Base-by-base conservation (phyloP, 441 rosid species). In the Biscutella laevigata region DNA sequence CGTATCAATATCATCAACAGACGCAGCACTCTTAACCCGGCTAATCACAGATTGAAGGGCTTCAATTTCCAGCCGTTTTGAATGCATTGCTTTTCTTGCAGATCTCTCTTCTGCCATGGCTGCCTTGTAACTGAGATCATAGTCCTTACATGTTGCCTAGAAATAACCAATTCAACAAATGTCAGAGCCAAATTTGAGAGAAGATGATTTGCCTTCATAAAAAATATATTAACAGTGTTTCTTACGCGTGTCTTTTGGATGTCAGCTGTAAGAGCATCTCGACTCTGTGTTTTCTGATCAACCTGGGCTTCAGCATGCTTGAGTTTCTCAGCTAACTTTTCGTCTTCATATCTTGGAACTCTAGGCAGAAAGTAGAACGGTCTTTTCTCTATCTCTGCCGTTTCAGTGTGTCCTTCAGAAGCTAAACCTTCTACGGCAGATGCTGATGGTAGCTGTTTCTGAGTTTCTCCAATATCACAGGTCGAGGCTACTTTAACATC, bases 31-130 rank as follows among this genome's bases (percentile, higher is more conserved):
- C 72, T 75, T 81, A 57, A 71, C 72, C 62, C 57, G 78, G 68
- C 60, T 76, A 50, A 83, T 74, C 47, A 70, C 53, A 35, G 71
- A 72, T 55, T 71, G 84, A 47, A 78, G 72, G 53, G 80, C 68
- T 11, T 84, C 95, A 25, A 86, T 77, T 66, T 84, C 91, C 66
- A 75, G 74, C 48, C 84, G 75, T 68, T 84, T 90, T 20, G 78
- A 76, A 55, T 68, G 81, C 45, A 67, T 66, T 64, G 68, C 61
- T 44, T 74, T 81, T 21, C 87, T 74, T 39, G 84, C 79, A 50
- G 84, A 59, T 62, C 67, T 77, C 55, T 83, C 95, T 76, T 81
- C 77, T 42, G 77, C 53, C 62, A 61, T 10, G 28, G 82, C 77
- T 53, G 53, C 82, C 26, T 73, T 70, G 67, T 79, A 43, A 29